Conservation (phyloP, 2,329 filamentous ascomycete species). For the Aspergillus candidus region DNA sequence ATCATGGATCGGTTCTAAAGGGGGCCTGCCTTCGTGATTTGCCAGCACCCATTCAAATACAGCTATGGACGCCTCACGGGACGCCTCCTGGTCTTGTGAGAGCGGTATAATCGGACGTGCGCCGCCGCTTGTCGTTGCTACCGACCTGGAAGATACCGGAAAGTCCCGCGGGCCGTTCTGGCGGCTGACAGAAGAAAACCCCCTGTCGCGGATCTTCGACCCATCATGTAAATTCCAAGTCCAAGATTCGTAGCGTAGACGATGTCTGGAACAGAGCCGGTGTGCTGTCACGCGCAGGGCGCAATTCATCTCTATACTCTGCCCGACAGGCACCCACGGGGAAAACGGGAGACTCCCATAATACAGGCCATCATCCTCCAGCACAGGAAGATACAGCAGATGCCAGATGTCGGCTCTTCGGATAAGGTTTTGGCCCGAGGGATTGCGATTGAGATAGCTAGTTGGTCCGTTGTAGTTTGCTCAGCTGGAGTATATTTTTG, state of each 20-base stretch:
- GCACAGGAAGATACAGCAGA: conserved; percentile 7
- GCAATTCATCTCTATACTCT: neutral
- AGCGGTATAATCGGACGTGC: no score
- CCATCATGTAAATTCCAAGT: conserved; percentile 8
- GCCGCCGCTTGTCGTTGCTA: no score
- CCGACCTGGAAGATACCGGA: no score
- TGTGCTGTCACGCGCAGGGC: conserved; percentile 11
- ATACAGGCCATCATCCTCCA: conserved; percentile 6
- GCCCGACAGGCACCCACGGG: conserved; percentile 5
- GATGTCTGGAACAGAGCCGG: conserved; percentile 8
- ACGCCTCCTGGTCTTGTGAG: no score
- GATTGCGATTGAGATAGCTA: neutral
- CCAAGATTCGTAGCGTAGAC: conserved; percentile 8
- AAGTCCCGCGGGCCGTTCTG: no score
- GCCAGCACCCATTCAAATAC: neutral
- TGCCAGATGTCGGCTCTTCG: conserved; percentile 12
- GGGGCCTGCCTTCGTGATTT: neutral
- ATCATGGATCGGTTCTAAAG: neutral
- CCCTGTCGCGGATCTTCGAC: neutral
- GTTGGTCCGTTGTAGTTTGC: no score
- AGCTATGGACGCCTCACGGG: no score
- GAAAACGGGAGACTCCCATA: neutral
- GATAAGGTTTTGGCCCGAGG: neutral
- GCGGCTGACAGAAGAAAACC: no score
- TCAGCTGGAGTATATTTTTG: no score